A percentile compares a stretch with the other conserved stretches of the same genome.
These are phyloP conservation scores for Corchorus capsularis DNA, from an alignment of 345 rosid genomes.

Conservation along the genomic window DNA sequence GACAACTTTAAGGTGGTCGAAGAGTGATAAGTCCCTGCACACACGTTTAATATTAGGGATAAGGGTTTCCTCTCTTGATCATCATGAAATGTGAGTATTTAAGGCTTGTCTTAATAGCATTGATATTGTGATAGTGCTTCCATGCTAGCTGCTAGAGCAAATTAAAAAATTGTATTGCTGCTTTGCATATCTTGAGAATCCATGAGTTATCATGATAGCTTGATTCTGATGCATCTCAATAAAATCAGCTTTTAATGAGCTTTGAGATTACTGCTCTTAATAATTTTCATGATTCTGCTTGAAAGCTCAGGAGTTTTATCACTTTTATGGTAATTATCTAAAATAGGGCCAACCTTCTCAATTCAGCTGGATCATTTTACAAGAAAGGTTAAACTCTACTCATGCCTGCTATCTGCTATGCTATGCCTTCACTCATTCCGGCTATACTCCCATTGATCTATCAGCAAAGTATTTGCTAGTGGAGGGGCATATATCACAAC, in stretches of 20 bases:
- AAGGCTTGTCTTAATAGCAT: background rate
- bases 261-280: background rate
- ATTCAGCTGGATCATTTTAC: conserved; percentile 38
- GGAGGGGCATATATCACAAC: too few species aligned
- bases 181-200: background rate
- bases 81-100: conserved; percentile 64
- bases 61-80: conserved; percentile 70
- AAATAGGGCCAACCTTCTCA: conserved; percentile 52
- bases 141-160: background rate
- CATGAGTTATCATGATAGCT: background rate
- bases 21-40: conserved; percentile 41
- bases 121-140: background rate
- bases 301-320: too few species aligned
- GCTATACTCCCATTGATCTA: conserved; percentile 15
- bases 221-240: background rate
- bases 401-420: background rate
- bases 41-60: conserved; percentile 54
- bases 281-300: background rate
- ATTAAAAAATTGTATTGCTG: background rate
- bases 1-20: conserved; percentile 45
- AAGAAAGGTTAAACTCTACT: conserved; percentile 45
- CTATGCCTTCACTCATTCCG: conserved; percentile 10
- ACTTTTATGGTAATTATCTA: conserved; percentile 26
- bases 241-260: conserved; percentile 10
- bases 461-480: conserved; percentile 68